phyloP scores from a whole-genome alignment of 2,329 filamentous ascomycete species.

The Taxawa tesnikishii region DNA sequence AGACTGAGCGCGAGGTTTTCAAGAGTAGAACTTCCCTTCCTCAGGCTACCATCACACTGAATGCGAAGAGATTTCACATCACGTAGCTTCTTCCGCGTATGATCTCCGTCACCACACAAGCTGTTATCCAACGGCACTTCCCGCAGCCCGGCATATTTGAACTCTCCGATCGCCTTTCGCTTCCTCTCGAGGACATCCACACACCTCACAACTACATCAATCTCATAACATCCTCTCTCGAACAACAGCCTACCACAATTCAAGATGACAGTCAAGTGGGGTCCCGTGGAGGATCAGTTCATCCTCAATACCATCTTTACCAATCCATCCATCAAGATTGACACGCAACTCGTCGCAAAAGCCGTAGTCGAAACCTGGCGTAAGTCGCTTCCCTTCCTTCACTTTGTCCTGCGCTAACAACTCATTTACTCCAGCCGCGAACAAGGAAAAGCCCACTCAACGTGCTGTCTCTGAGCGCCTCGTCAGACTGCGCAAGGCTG shows the following conservation, averaged over 20 bases:
- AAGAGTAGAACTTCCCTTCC: no score
- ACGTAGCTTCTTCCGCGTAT: no score
- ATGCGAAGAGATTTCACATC: no score
- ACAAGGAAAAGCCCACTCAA: slow-evolving; percentile 5
- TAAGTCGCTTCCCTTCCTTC: slow-evolving; percentile 4
- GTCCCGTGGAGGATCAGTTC: slow-evolving; percentile 6
- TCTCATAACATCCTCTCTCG: background rate
- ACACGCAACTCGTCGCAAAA: background rate
- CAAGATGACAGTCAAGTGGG: slow-evolving; percentile 11
- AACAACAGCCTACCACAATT: no score
- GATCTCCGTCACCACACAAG: no score
- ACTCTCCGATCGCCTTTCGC: background rate
- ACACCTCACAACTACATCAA: background rate
- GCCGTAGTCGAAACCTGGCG: slow-evolving; percentile 7
- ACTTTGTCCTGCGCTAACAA: background rate
- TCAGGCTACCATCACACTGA: no score
- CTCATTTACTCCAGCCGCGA: background rate
- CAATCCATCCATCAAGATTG: slow-evolving; percentile 4
- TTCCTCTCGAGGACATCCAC: no score
- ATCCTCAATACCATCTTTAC: slow-evolving; percentile 5
- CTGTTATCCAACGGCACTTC: no score
- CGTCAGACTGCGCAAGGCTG: slow-evolving; percentile 7
- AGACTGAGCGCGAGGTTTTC: no score
- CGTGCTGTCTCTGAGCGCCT: slow-evolving; percentile 9
- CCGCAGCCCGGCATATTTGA: no score